These are phyloP conservation scores for Acanthamoeba culbertsoni DNA, from an alignment of 208 protist species.

Conservation along the genomic window DNA sequence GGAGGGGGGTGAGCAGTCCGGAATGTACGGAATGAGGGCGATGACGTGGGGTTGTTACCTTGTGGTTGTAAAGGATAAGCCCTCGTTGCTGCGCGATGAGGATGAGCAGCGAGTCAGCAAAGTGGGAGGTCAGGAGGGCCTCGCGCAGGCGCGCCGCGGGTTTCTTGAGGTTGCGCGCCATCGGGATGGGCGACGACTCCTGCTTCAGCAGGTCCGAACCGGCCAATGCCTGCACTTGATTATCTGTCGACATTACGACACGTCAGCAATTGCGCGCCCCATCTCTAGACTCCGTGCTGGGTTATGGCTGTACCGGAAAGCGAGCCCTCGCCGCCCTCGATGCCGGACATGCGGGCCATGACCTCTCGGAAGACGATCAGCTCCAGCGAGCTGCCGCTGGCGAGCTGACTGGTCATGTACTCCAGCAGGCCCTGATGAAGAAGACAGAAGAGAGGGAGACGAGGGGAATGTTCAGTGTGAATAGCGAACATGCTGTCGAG, in stretches of 20 bases:
- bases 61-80: constrained; percentile 11
- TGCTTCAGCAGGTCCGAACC: constrained; percentile 71
- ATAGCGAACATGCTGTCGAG: too few relatives aligned
- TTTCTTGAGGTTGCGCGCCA: neutral
- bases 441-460: neutral
- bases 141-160: neutral
- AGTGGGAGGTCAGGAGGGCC: neutral
- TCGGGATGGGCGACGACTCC: constrained; percentile 25
- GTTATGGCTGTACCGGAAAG: neutral
- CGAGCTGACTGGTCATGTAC: constrained; percentile 70
- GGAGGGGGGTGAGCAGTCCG: too few relatives aligned
- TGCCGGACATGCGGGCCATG: constrained; percentile 70
- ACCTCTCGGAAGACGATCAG: constrained; percentile 75
- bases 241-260: neutral
- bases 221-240: constrained; percentile 68
- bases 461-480: neutral
- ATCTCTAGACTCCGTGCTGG: neutral
- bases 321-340: constrained; percentile 66
- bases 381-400: constrained; percentile 65
- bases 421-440: constrained; percentile 61
- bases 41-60: neutral
- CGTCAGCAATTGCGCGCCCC: neutral
- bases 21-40: neutral
- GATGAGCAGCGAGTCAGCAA: constrained; percentile 66
- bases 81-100: constrained; percentile 74